A percentile compares a stretch with the other conserved stretches of the same genome.
phyloP scores from a whole-genome alignment of 2,329 filamentous ascomycete genomes.

The Hypoxylon sp. region DNA sequence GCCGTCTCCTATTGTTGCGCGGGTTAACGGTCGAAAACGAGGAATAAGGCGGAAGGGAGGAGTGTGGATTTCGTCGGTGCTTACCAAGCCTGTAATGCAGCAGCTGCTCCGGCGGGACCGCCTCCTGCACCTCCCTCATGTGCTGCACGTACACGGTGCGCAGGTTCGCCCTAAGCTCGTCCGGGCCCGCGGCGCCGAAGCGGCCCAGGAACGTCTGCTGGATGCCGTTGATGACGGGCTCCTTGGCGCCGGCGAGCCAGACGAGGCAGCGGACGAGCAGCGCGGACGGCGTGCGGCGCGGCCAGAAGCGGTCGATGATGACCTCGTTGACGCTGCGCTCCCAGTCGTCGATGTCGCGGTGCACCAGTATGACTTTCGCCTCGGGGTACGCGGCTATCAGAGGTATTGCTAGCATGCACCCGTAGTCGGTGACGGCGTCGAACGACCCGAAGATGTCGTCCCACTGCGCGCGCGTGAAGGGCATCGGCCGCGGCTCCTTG shows the following conservation, averaged over 20 bases:
- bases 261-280: neutral
- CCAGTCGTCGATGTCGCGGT: conserved; percentile 30
- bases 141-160: neutral
- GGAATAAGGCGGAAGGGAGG: neutral
- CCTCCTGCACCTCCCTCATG: neutral
- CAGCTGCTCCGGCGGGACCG: neutral
- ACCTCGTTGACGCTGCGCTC: conserved; percentile 8
- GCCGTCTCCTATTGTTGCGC: conserved; percentile 8
- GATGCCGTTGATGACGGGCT: conserved; percentile 1
- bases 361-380: conserved; percentile 35
- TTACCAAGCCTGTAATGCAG: conserved; percentile 2
- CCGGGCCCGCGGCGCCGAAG: conserved; percentile 4
- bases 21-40: no score
- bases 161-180: neutral
- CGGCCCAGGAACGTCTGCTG: neutral
- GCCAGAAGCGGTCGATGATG: conserved; percentile 9
- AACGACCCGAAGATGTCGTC: conserved; percentile 24
- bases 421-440: conserved; percentile 35
- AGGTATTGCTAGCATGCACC: conserved; percentile 21
- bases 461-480: conserved; percentile 25
- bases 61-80: neutral
- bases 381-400: conserved; percentile 34
- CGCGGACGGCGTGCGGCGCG: neutral
- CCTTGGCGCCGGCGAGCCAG: neutral
- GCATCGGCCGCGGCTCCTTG: neutral